Base-by-base conservation (phyloP, 176 grass and related monocot genomes). In the Areca catechu region DNA sequence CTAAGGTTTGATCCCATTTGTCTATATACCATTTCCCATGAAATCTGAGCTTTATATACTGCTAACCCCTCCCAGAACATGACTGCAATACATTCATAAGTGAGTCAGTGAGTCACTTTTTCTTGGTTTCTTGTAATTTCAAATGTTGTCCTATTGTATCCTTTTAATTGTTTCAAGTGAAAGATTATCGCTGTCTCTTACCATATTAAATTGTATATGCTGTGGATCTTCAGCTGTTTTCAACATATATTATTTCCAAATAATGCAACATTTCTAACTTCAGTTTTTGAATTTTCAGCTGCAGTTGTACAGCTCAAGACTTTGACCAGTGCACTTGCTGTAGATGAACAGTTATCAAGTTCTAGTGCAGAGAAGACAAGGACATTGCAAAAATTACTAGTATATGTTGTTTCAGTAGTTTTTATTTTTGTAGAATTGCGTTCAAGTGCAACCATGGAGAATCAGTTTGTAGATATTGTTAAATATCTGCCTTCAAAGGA, bases 371-470 rank as follows among this genome's bases (percentile, higher is more conserved):
- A 79, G 69, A 89, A 83, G 74, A 83, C 74, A 53, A 73, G 62
- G 30, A 58, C 69, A 24, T 69, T 89, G 66, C 74, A 86, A 79
- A 89, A 79, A 28, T 81, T 95, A 81, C 79, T 89, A 68, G 63
- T 84, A 73, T 78, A 61, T 54, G 70, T 83, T 61, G 70, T 86
- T 76, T 86, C 80, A 50, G 86, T 89, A 74, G 83, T 95, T 80
- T 86, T 77, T 27, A 86, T 72, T 59, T 95, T 89, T 73, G 83
- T 89, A 70, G 81, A 86, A 54, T 74, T 86, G 62, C 72, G 81
- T 29, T 64, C 64, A 63, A 66, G 58, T 69, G 21, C 24, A 34
- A 64, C 23, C 23, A 80, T 76, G 69, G 59, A 69, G 6, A 56
- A 71, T 74, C 49, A 61, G 30, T 57, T 68, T 74, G 48, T 66